These are phyloP conservation scores for Yamadazyma atmosphaerica DNA, from an alignment of 1,139 yeast genomes.

Conservation along the genomic window DNA sequence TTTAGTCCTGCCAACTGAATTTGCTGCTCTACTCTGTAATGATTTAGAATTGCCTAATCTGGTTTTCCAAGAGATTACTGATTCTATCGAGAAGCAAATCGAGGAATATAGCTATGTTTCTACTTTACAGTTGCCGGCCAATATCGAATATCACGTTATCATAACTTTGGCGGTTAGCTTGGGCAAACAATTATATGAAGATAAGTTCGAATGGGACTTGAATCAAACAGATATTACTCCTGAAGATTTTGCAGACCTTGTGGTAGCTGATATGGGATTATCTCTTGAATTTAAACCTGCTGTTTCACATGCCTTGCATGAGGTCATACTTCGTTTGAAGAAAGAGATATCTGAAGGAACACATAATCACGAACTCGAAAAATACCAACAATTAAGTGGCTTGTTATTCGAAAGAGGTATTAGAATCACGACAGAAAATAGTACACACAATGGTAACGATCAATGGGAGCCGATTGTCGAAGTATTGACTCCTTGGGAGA, in stretches of 20 bases:
- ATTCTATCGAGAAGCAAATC: slow-evolving; percentile 74
- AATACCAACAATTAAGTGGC: slow-evolving; percentile 46
- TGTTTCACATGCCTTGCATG: slow-evolving; percentile 85
- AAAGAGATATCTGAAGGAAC: slow-evolving; percentile 85
- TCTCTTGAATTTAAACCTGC: slow-evolving; percentile 88
- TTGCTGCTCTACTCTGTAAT: slow-evolving; percentile 74
- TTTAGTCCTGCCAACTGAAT: slow-evolving; percentile 77
- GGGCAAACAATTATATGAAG: slow-evolving; percentile 84
- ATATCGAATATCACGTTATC: slow-evolving; percentile 72
- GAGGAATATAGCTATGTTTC: slow-evolving; percentile 64
- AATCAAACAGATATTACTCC: slow-evolving; percentile 68
- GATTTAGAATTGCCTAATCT: slow-evolving; percentile 78
- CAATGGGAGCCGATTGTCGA: slow-evolving; percentile 92
- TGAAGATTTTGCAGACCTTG: slow-evolving; percentile 76
- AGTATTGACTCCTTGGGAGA: slow-evolving; percentile 84
- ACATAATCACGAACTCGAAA: slow-evolving; percentile 47
- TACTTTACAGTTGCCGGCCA: slow-evolving; percentile 62
- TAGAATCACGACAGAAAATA: slow-evolving; percentile 45
- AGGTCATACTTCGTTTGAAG: slow-evolving; percentile 70
- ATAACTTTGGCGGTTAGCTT: slow-evolving; percentile 81
- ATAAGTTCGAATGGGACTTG: slow-evolving; percentile 94
- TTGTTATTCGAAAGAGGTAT: slow-evolving; percentile 46
- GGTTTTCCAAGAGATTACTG: slow-evolving; percentile 65
- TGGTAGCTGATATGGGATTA: slow-evolving; percentile 83
- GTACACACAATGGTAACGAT: slow-evolving; percentile 51